A percentile compares a stretch with the other conserved stretches of the same genome.
These are phyloP conservation scores for Suillus clintonianus DNA, from an alignment of 768 basidiomycete species.

Conservation along the genomic window DNA sequence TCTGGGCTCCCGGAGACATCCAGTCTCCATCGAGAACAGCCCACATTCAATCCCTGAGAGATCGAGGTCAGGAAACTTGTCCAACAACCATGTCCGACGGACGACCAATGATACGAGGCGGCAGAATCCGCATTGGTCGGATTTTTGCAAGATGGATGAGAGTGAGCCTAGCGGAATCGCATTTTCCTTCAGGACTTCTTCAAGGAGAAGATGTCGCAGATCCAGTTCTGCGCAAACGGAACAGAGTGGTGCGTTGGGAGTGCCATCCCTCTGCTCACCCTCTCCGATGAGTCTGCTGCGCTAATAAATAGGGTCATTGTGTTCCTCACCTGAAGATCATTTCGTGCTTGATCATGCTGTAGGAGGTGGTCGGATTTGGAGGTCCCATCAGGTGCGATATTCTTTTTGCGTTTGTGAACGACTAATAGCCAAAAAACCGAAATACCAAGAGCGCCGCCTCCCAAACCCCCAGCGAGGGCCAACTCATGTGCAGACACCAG, in stretches of 20 bases:
- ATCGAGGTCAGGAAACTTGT: slow-evolving; percentile 2
- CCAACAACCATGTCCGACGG: neutral
- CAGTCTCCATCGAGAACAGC: neutral
- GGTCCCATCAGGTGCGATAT: no score
- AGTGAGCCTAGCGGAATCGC: neutral
- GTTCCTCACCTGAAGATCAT: no score
- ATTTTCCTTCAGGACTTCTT: neutral
- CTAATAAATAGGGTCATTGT: no score
- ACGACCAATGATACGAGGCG: slow-evolving; percentile 1
- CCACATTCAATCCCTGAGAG: neutral
- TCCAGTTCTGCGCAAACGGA: neutral
- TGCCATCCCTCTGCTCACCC: no score
- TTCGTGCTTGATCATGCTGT: no score
- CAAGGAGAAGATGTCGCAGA: slow-evolving; percentile 2
- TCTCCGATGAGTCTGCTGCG: no score
- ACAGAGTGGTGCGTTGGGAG: neutral
- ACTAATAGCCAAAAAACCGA: no score
- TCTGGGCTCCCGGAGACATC: neutral
- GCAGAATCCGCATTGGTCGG: slow-evolving; percentile 4
- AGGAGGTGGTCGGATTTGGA: no score
- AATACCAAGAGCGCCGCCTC: no score
- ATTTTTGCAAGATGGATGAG: slow-evolving; percentile 1
- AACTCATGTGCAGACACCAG: no score
- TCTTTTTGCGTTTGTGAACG: no score
- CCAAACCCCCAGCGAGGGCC: no score